A percentile compares a stretch with the other conserved stretches of the same genome.
These are phyloP conservation scores for Peltaster fructicola DNA, from an alignment of 2,329 filamentous ascomycete genomes.

Conservation along the genomic window DNA sequence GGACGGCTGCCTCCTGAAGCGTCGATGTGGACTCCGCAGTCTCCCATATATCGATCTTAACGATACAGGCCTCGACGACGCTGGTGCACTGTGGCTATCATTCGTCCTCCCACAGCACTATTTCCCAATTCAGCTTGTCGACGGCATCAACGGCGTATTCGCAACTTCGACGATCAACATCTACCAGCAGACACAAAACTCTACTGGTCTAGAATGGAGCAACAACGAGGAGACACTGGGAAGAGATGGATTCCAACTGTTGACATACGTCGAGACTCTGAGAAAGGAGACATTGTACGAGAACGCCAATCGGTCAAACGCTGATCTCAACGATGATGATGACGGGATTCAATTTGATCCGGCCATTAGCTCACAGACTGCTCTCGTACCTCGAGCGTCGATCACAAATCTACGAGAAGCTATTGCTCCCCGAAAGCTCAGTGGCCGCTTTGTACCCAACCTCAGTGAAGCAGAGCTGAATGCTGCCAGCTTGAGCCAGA, in stretches of 20 bases:
- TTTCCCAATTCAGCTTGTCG: conserved; percentile 20
- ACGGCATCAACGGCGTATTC: conserved; percentile 16
- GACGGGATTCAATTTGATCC: conserved; percentile 2
- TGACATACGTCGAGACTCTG: conserved; percentile 18
- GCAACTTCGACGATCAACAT: conserved; percentile 15
- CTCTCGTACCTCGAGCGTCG: conserved; percentile 6
- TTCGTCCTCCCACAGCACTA: conserved; percentile 23
- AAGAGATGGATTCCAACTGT: conserved; percentile 17
- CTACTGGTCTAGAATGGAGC: conserved; percentile 20
- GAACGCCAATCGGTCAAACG: conserved; percentile 1
- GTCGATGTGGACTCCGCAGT: conserved; percentile 21
- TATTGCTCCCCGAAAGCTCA: conserved; percentile 12
- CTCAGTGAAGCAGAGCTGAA: conserved; percentile 12
- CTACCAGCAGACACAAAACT: conserved; percentile 13
- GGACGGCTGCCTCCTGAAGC: conserved; percentile 6
- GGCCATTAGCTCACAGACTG: conserved; percentile 6
- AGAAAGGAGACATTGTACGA: conserved; percentile 9
- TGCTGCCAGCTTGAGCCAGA: conserved; percentile 17
- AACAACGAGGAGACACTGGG: conserved; percentile 12
- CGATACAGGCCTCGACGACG: conserved; percentile 19
- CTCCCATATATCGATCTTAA: conserved; percentile 23
- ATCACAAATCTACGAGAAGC: too few species aligned
- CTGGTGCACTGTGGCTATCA: conserved; percentile 24
- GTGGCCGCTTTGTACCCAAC: conserved; percentile 12
- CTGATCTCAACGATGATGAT: conserved; percentile 1